phyloP scores from a whole-genome alignment of 1,284 basidiomycete species.

The Tilletia walkeri region DNA sequence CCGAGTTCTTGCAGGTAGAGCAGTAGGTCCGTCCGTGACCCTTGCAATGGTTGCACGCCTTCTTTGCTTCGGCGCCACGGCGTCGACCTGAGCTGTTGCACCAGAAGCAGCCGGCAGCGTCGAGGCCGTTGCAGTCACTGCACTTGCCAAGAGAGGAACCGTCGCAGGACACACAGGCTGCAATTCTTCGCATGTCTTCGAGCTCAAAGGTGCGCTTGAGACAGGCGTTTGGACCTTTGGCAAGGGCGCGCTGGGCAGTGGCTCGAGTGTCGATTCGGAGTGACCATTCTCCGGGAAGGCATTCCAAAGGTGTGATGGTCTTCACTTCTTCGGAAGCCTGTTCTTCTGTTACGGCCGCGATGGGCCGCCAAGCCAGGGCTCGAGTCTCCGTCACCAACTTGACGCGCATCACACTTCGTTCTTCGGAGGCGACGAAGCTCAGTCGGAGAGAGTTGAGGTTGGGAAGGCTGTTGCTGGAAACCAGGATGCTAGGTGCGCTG shows the following conservation, averaged over 20 bases:
- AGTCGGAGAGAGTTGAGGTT: background rate
- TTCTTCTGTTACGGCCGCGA: background rate
- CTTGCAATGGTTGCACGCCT: constrained; percentile 9
- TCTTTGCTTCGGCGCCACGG: background rate
- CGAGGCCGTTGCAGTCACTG: background rate
- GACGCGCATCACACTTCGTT: constrained; percentile 7
- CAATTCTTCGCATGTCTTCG: background rate
- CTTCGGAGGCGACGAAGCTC: background rate
- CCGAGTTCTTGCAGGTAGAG: constrained; percentile 13
- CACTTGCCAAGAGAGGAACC: background rate
- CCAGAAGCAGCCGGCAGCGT: constrained; percentile 17
- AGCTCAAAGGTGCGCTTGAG: constrained; percentile 5
- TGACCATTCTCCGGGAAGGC: background rate
- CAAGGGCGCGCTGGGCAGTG: background rate
- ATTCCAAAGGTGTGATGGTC: background rate
- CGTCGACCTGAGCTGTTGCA: constrained; percentile 15
- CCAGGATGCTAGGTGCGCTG: background rate
- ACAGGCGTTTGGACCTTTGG: background rate
- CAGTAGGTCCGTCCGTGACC: constrained; percentile 8
- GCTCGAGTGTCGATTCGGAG: constrained; percentile 1
- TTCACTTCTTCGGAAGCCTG: background rate
- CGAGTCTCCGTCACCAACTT: background rate
- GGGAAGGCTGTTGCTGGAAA: background rate
- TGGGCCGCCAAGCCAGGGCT: background rate
- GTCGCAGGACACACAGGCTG: background rate